A percentile compares a stretch with the other conserved stretches of the same genome.
Conservation (phyloP, 352 stramenopile genomes). For the Pythium dissimile region DNA sequence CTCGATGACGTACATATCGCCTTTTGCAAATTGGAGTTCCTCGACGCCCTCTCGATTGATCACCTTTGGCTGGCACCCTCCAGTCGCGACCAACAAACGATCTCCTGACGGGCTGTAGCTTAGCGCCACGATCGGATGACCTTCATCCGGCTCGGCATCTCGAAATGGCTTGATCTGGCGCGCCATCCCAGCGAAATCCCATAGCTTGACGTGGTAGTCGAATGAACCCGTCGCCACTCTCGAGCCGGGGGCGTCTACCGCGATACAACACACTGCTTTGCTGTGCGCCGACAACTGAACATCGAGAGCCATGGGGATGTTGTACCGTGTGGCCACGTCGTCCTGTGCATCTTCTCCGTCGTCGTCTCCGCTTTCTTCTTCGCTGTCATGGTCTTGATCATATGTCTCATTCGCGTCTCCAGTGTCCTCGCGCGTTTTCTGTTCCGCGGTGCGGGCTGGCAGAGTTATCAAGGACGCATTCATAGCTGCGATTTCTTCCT, state of each 20-base stretch:
- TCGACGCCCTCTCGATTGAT: constrained; percentile 75
- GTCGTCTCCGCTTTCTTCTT: constrained; percentile 23
- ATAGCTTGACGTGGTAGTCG: constrained; percentile 85
- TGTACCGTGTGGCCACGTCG: constrained; percentile 63
- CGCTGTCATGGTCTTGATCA: constrained; percentile 7
- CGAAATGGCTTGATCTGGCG: constrained; percentile 76
- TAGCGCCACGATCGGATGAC: constrained; percentile 68
- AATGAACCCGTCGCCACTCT: constrained; percentile 77
- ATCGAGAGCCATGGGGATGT: constrained; percentile 67
- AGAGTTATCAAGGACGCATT: constrained; percentile 69
- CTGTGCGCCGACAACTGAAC: constrained; percentile 52
- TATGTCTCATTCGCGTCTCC: neutral
- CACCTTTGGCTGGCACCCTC: constrained; percentile 74
- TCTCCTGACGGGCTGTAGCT: constrained; percentile 82
- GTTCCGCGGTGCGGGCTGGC: constrained; percentile 8
- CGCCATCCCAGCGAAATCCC: constrained; percentile 86
- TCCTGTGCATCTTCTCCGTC: constrained; percentile 37
- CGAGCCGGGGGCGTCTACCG: constrained; percentile 59
- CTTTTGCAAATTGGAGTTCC: constrained; percentile 76
- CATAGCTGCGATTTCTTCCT: constrained; percentile 69
- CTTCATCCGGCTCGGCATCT: constrained; percentile 77
- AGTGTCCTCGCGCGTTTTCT: neutral
- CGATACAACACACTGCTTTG: constrained; percentile 67
- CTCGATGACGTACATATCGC: constrained; percentile 86
- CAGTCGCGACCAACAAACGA: constrained; percentile 61